These are phyloP conservation scores for Thymus quinquecostatus DNA, from an alignment of 257 asterid genomes.

Conservation along the genomic window DNA sequence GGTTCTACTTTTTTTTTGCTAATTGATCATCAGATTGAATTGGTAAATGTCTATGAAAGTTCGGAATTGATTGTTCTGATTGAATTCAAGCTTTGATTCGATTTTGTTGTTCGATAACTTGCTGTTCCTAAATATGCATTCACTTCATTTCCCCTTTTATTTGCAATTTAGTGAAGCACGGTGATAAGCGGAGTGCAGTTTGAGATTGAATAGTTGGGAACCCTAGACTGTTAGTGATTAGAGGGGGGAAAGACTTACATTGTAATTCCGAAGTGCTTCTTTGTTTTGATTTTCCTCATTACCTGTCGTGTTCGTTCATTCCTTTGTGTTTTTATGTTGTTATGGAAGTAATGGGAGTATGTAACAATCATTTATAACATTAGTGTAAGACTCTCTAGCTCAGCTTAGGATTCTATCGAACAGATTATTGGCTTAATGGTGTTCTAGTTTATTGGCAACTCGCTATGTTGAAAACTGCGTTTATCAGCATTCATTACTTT, in stretches of 20 bases:
- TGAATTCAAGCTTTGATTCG: slow-evolving; percentile 8
- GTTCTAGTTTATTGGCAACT: neutral
- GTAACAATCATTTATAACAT: slow-evolving; percentile 14
- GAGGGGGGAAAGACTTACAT: neutral
- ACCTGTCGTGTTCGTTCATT: neutral
- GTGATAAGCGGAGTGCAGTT: slow-evolving; percentile 22
- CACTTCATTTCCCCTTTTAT: slow-evolving; percentile 16
- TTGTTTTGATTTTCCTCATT: slow-evolving; percentile 2
- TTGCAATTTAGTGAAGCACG: slow-evolving; percentile 12
- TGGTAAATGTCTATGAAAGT: neutral
- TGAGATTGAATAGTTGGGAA: slow-evolving; percentile 29
- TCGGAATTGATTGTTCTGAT: slow-evolving; percentile 12
- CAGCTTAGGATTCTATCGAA: slow-evolving; percentile 2
- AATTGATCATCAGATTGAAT: slow-evolving; percentile 29
- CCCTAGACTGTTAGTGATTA: neutral
- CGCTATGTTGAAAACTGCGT: neutral
- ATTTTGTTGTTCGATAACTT: slow-evolving; percentile 3
- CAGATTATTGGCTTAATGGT: neutral
- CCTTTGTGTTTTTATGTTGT: neutral
- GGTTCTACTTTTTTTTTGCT: neutral
- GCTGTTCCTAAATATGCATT: slow-evolving; percentile 6
- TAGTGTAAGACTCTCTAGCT: neutral
- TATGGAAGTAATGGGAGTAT: neutral
- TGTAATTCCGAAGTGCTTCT: neutral
- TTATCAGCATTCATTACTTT: neutral